phyloP scores from a whole-genome alignment of 768 basidiomycete species.

The Xerocomellus chrysenteron region DNA sequence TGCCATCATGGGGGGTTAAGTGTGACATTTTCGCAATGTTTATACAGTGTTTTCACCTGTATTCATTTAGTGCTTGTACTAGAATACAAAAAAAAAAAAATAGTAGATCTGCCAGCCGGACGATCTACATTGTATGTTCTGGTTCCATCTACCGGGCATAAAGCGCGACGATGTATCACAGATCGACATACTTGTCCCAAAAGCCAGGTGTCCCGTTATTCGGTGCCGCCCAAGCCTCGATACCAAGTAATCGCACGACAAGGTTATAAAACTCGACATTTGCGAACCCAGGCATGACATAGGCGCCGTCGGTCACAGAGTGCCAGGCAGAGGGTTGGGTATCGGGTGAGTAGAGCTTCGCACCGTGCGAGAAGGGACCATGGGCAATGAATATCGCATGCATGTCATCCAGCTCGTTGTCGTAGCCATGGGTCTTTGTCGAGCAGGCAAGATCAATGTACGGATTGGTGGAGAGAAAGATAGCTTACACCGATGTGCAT shows the following conservation, averaged over 20 bases:
- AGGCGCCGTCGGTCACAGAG: slow-evolving; percentile 52
- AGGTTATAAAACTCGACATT: slow-evolving; percentile 88
- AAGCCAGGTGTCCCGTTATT: slow-evolving; percentile 82
- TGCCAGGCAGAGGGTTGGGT: slow-evolving; percentile 48
- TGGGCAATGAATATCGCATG: slow-evolving; percentile 89
- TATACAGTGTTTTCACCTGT: background rate
- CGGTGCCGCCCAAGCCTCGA: slow-evolving; percentile 52
- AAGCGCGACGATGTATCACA: background rate
- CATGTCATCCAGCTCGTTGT: slow-evolving; percentile 79
- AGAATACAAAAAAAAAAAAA: background rate
- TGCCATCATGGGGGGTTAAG: background rate
- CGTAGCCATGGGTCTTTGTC: slow-evolving; percentile 86
- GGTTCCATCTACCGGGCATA: background rate
- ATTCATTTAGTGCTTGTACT: background rate
- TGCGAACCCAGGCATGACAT: slow-evolving; percentile 75
- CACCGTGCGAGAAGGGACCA: slow-evolving; percentile 76
- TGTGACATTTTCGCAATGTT: no score
- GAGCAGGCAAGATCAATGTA: background rate
- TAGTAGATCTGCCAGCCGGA: background rate
- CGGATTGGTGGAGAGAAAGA: background rate
- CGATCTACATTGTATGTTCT: background rate
- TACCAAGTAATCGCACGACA: slow-evolving; percentile 69
- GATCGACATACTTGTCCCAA: slow-evolving; percentile 72
- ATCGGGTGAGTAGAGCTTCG: slow-evolving; percentile 47
- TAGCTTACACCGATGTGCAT: slow-evolving; percentile 73